Base-by-base conservation (phyloP, 2,329 filamentous ascomycete species). In the Fusarium avenaceum region DNA sequence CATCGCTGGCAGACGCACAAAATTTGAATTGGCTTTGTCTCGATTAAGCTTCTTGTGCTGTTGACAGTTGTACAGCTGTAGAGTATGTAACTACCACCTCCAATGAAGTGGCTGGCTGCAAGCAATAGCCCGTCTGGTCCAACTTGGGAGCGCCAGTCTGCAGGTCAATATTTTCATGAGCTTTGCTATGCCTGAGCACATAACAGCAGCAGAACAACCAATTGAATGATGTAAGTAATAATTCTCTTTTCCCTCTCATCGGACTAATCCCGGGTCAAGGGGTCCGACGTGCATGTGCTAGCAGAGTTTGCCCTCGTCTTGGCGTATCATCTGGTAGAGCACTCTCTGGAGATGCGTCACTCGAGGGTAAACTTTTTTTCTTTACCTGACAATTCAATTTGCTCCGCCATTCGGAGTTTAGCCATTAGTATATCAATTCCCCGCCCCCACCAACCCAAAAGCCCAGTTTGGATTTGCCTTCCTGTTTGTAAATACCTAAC, bases 401-500 rank as follows among this genome's bases (percentile, higher is more conserved):
- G n/a, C 52, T 56, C 52, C 52, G 52, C 52, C 52, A 56, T 56
- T 56, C 52, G 52, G 52, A 50, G 52, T 26, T 39, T 30, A 40
- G 52, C 44, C 45, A 56, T 56, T 50, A 56, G 52, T 40, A 50
- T 40, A 50, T 46, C 44, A 24, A 19, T 50, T 49, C 52, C 52
- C 52, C 45, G 44, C 52, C 52, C 52, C 52, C 52, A 50, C 52
- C 52, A 39, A 56, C 24, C 14, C 22, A 24, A 22, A 54, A 54
- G 51, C 50, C 42, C 47, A 35, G 48, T 35, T 51, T n/a, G 14
- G 32, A 39, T 47, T 51, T 51, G 45, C 30, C 45, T 17, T 47
- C 49, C 44, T 35, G 42, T 51, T 32, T 22, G 52, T 56, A 56
- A 42, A 56, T 51, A 56, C 40, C 20, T 43, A 9, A 43, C 26